phyloP scores from a whole-genome alignment of 73 alveolate genomes.

The Diophrys appendiculata region DNA sequence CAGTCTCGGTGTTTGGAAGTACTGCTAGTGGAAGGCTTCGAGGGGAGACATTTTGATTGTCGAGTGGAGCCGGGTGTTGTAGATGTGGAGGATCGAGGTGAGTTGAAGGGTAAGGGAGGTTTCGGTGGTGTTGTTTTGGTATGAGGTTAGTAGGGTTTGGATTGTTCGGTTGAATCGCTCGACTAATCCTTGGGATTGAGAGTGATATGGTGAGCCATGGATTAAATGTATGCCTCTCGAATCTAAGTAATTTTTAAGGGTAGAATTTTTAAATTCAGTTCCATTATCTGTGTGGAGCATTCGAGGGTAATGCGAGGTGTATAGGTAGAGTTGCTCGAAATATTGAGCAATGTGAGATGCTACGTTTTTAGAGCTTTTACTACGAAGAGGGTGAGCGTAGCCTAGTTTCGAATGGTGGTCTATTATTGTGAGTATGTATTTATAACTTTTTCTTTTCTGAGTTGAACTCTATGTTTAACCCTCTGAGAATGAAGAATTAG shows the following conservation, averaged over 20 bases:
- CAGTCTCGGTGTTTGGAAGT: too few relatives aligned
- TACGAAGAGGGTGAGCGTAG: slow-evolving; percentile 15
- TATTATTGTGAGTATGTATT: slow-evolving; percentile 17
- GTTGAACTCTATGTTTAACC: neutral
- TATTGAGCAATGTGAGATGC: neutral
- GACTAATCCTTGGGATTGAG: slow-evolving; percentile 27
- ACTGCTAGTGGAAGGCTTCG: too few relatives aligned
- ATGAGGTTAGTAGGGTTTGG: too few relatives aligned
- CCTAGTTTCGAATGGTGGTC: slow-evolving; percentile 29
- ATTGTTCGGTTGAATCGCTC: slow-evolving; percentile 40
- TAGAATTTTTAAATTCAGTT: slow-evolving; percentile 22
- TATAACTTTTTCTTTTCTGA: slow-evolving; percentile 9
- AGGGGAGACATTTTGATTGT: too few relatives aligned
- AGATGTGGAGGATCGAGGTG: too few relatives aligned
- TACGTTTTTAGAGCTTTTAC: slow-evolving; percentile 22
- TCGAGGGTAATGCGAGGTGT: neutral
- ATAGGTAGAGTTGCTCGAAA: neutral
- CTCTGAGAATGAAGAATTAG: too few relatives aligned
- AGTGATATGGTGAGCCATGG: slow-evolving; percentile 39
- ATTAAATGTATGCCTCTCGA: slow-evolving; percentile 9
- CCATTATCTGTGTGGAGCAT: slow-evolving; percentile 46
- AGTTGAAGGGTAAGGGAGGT: too few relatives aligned
- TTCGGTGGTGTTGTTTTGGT: too few relatives aligned
- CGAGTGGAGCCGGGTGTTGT: too few relatives aligned
- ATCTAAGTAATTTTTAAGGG: slow-evolving; percentile 5